Conservation (phyloP, 805 yeast genomes). For the Lipomyces sp. region DNA sequence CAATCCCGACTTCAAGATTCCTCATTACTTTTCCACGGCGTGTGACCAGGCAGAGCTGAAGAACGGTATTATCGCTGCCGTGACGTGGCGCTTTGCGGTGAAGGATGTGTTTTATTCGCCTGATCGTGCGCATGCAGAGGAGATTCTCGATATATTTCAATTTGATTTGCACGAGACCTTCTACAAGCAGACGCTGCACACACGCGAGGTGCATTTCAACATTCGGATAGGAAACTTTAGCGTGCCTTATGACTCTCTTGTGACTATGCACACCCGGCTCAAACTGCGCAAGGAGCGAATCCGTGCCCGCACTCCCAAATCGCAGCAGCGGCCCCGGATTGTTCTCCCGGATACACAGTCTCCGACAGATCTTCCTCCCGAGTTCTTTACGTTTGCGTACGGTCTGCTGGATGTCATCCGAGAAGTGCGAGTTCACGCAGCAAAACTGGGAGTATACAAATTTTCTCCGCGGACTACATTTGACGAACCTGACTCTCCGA, state of each 20-base stretch:
- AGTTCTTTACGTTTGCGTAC: conserved; percentile 32
- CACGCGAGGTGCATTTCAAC: conserved; percentile 9
- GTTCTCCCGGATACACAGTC: not conserved
- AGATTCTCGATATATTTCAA: conserved; percentile 23
- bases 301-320: not conserved
- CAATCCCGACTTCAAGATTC: conserved; percentile 9
- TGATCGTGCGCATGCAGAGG: conserved; percentile 6
- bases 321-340: not conserved
- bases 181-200: not conserved
- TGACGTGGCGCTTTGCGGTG: conserved; percentile 16
- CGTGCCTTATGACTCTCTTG: conserved; percentile 19
- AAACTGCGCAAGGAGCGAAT: not conserved
- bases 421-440: conserved; percentile 39
- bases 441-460: conserved; percentile 35
- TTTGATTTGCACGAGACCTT: conserved; percentile 17
- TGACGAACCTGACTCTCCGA: not conserved
- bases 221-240: conserved; percentile 22
- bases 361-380: not conserved
- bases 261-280: conserved; percentile 15
- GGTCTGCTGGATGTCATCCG: conserved; percentile 37
- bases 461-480: conserved; percentile 29
- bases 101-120: conserved; percentile 23
- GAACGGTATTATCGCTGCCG: not conserved
- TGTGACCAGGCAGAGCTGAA: not conserved
- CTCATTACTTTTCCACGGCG: conserved; percentile 4